Evolutionary conservation across 179 eudicot species (phyloP).

Genomic region (Amaranthus tricolor): DNA sequence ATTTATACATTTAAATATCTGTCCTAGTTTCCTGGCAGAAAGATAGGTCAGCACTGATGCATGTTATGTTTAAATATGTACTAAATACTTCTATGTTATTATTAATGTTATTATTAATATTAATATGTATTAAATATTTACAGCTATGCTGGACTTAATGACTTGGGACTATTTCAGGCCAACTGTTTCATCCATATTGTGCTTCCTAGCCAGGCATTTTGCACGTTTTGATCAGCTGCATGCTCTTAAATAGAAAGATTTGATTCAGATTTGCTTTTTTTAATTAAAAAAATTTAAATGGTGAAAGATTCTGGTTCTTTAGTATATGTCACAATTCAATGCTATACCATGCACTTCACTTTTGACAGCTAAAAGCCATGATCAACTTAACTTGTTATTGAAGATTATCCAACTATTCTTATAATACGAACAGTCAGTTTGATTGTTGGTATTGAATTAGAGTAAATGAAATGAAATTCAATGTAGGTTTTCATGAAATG

Average conservation of each 20-base stretch:
- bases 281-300: constrained; percentile 6
- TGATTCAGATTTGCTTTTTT: constrained; percentile 16
- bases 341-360: neutral
- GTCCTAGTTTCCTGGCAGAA: too few species aligned
- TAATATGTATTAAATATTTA: neutral
- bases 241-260: constrained; percentile 3
- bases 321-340: neutral
- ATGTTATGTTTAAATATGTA: too few species aligned
- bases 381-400: neutral
- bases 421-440: neutral
- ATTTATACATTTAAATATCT: too few species aligned
- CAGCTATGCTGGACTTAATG: constrained; percentile 18
- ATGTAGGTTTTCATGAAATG: neutral
- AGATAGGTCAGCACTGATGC: too few species aligned
- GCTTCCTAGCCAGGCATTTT: constrained; percentile 21
- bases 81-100: too few species aligned
- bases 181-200: constrained; percentile 6
- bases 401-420: neutral
- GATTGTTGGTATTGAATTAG: neutral
- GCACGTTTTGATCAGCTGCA: constrained; percentile 14
- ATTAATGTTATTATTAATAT: too few species aligned
- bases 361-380: constrained; percentile 17
- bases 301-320: constrained; percentile 9
- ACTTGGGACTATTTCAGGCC: constrained; percentile 5
- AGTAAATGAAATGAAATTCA: neutral